A percentile compares a stretch with the other conserved stretches of the same genome.
Evolutionary conservation across 2,329 filamentous ascomycete genomes (phyloP).

Genomic region (Dothistroma pini): DNA sequence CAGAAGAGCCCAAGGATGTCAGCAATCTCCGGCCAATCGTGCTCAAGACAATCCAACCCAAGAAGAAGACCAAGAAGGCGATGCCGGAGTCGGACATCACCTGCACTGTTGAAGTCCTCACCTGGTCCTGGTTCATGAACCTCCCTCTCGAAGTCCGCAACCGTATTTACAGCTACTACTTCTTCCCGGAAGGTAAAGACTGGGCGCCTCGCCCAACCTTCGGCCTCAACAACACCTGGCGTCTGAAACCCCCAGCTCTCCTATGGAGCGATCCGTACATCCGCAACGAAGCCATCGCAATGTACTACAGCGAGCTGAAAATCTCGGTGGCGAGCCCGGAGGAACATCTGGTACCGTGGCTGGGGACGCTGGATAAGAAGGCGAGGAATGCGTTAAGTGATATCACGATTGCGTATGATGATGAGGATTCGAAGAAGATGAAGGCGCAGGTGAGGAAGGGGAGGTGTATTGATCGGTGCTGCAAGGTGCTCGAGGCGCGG

Average conservation of each 20-base stretch:
- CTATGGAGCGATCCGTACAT: background rate
- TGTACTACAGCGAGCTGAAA: conserved; percentile 6
- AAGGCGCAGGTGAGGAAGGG: background rate
- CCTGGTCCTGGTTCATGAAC: conserved; percentile 2
- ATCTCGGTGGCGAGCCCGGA: background rate
- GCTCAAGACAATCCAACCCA: background rate
- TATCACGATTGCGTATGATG: background rate
- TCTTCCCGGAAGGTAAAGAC: conserved; percentile 7
- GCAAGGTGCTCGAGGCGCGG: background rate
- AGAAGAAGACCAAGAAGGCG: background rate
- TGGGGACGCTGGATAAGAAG: background rate
- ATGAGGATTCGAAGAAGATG: background rate
- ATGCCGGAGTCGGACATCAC: background rate
- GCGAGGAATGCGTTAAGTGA: background rate
- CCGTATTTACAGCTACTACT: background rate
- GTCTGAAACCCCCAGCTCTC: background rate
- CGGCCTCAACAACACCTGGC: background rate
- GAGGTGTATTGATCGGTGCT: background rate
- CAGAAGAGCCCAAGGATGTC: background rate
- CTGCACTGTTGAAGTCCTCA: background rate
- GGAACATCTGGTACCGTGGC: background rate
- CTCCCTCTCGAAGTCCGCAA: background rate
- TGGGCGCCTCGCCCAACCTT: conserved; percentile 4
- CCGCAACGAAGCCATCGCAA: conserved; percentile 3
- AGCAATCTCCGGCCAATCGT: background rate